Evolutionary conservation across 768 basidiomycete genomes (phyloP), one percentile per base, ranked within the genome.

Genomic region (Leucocoprinus leucothites): DNA sequence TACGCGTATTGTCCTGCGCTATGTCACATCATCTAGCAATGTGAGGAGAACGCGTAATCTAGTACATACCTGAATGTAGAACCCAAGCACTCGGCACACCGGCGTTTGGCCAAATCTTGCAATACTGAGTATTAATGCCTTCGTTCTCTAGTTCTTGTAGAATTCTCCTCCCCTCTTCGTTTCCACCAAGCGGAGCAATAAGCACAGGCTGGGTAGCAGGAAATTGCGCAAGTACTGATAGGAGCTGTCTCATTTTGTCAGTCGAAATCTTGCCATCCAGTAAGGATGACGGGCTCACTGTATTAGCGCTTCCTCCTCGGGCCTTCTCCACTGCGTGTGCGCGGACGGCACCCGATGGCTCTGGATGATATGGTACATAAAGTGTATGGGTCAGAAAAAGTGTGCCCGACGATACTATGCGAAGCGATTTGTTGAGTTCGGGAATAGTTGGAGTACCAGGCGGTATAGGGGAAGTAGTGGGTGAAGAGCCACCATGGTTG

Each of bases 61-160:
- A 24, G 35, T 19, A 40, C 78, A 58, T 63, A 87, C 89, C 80
- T 48, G 88, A 79, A 69, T 89, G 82, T 25, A 94, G 64, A 34
- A 94, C 83, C 88, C 90, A 94, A 16, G 91, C 89, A 49, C 79
- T 82, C 1, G 91, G 91, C 21, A 92, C 87, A 48, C 86, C 84
- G 14, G 82, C 79, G 9, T 80, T 80, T 24, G 82, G 80, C 83
- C 86, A 86, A 19, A 88, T 67, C 68, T 90, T 89, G 72, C 86
- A 87, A 61, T 82, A 89, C 48, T 80, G 77, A 26, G 86, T 91
- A 58, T 77, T 82, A 0, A 92, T 82, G 9, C 87, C 84, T 53
- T 82, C 82, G 4, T 70, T 69, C 53, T 89, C 84, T 43, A 92
- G 77, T 48, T 90, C 84, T 43, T 75, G 72, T 53, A 86, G 66